phyloP scores from a whole-genome alignment of 1,284 basidiomycete genomes.

The Pyrrhoderma lamaoense region DNA sequence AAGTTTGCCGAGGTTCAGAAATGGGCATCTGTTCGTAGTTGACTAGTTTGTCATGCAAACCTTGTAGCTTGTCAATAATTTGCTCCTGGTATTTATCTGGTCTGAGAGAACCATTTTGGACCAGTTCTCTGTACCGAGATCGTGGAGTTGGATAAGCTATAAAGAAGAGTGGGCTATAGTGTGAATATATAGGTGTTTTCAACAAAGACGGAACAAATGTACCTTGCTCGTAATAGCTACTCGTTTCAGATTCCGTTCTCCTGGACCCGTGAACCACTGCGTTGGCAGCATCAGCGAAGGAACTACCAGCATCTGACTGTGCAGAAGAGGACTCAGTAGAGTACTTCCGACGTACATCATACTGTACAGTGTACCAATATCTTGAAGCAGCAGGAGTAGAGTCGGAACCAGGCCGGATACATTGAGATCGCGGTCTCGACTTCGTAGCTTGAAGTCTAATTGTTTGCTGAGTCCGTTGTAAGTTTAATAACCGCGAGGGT shows the following conservation, averaged over 20 bases:
- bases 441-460: conserved; percentile 1
- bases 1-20: conserved; percentile 34
- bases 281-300: neutral
- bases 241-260: too few species aligned
- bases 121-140: conserved; percentile 68
- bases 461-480: conserved; percentile 3
- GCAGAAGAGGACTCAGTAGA: conserved; percentile 10
- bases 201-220: too few species aligned
- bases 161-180: neutral
- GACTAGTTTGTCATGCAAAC: conserved; percentile 68
- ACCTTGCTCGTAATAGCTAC: too few species aligned
- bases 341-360: conserved; percentile 6
- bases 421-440: neutral
- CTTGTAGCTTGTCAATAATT: conserved; percentile 79
- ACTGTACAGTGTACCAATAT: too few species aligned
- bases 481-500: neutral
- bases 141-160: conserved; percentile 39
- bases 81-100: conserved; percentile 80
- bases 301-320: neutral
- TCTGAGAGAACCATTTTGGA: conserved; percentile 63
- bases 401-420: too few species aligned
- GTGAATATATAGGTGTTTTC: too few species aligned
- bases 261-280: neutral
- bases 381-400: too few species aligned
- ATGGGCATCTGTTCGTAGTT: conserved; percentile 67